Evolutionary conservation across 2,329 filamentous ascomycete species (phyloP).

Genomic region (Diaporthe australafricana): DNA sequence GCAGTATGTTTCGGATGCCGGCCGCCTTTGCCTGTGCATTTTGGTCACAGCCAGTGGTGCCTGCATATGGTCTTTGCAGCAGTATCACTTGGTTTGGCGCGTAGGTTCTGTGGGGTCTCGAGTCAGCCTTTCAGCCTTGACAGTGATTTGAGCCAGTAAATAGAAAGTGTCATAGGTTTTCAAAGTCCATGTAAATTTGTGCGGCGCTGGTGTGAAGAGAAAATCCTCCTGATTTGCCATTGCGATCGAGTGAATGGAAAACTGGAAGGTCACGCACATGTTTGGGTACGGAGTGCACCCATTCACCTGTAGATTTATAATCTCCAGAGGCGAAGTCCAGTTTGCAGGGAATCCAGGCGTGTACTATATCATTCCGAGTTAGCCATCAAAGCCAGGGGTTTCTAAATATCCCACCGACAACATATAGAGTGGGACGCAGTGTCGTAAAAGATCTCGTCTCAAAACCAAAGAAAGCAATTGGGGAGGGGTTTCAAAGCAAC

Average conservation of each 20-base stretch:
- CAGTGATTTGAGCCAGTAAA: too few species aligned
- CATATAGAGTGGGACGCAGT: too few species aligned
- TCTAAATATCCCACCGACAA: too few species aligned
- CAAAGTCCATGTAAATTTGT: not conserved
- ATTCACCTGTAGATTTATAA: constrained; percentile 21
- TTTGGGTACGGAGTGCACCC: constrained; percentile 28
- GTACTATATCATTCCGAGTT: not conserved
- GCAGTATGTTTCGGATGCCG: constrained; percentile 20
- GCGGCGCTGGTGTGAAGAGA: too few species aligned
- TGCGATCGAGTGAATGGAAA: too few species aligned
- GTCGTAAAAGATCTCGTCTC: too few species aligned
- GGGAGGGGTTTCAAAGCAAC: not conserved
- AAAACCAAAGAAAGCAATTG: too few species aligned
- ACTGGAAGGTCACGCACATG: not conserved
- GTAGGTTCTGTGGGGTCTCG: not conserved
- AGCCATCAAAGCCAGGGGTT: not conserved
- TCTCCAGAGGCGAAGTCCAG: constrained; percentile 26
- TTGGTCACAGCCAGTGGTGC: constrained; percentile 17
- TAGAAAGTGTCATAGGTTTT: not conserved
- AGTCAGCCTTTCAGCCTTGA: not conserved
- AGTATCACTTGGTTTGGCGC: constrained; percentile 17
- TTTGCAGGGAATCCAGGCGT: constrained; percentile 29
- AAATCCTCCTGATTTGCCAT: too few species aligned
- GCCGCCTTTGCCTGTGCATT: constrained; percentile 18
- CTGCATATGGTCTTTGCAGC: constrained; percentile 20